phyloP scores from a whole-genome alignment of 2,329 filamentous ascomycete species.

The Fusarium albidum region DNA sequence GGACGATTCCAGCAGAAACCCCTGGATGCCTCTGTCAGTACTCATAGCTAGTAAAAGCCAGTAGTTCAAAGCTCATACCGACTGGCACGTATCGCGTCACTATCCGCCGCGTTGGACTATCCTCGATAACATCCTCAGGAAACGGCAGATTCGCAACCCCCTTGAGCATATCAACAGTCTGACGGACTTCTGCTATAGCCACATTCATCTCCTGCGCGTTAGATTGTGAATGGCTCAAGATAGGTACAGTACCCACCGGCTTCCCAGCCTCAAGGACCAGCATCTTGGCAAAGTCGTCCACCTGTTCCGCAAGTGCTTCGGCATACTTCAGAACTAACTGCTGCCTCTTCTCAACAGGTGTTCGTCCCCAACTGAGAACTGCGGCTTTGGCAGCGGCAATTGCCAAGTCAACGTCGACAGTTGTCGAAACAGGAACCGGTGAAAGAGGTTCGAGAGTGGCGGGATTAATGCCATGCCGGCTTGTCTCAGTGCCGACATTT shows the following conservation, averaged over 20 bases:
- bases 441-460: slow-evolving; percentile 57
- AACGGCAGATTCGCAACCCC: slow-evolving; percentile 5
- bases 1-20: slow-evolving; percentile 12
- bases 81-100: slow-evolving; percentile 13
- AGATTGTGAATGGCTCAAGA: neutral
- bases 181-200: neutral
- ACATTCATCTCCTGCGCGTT: neutral
- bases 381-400: slow-evolving; percentile 57
- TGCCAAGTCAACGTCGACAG: slow-evolving; percentile 58
- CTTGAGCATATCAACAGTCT: neutral
- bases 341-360: slow-evolving; percentile 44
- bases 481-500: slow-evolving; percentile 57
- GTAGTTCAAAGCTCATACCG: neutral
- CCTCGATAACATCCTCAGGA: slow-evolving; percentile 10
- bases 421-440: slow-evolving; percentile 58
- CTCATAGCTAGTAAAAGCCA: neutral
- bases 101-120: slow-evolving; percentile 3
- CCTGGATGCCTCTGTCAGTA: neutral
- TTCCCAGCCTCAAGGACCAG: slow-evolving; percentile 15
- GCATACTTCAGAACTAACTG: slow-evolving; percentile 31
- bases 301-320: slow-evolving; percentile 11
- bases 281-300: slow-evolving; percentile 13
- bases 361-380: slow-evolving; percentile 54
- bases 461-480: slow-evolving; percentile 60
- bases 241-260: slow-evolving; percentile 1